Evolutionary conservation across 1,139 yeast species (phyloP), one percentile per base, ranked within the genome.

Genomic region (Suhomyces guaymorum): DNA sequence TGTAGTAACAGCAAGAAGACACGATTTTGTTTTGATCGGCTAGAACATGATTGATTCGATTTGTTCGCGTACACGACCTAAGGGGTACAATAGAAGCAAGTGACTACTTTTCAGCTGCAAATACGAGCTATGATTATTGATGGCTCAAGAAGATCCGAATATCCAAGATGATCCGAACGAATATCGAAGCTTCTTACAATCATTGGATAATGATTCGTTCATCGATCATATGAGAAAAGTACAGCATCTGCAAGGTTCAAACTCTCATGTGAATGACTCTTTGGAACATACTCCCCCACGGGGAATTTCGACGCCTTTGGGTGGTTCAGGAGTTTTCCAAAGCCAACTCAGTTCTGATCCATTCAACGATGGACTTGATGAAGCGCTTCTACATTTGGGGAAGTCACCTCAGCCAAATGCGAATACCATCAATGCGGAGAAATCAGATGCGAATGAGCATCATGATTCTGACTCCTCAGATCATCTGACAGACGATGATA

Each of bases 301-400:
- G 24, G 35, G 38, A 27, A 35, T 30, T 31, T 39, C 38, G 42
- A 46, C 39, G 20, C 42, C 24, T 4, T 12, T 26, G 8, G 5
- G 12, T 10, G 6, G 11, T 11, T 24, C 28, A 5, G 8, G 21
- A 9, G 7, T 12, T 4, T 19, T 26, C 7, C 16, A 16, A 5
- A 13, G 23, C 9, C 40, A 30, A 37, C 16, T 30, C n/a, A 56
- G 57, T 27, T 47, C 63, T 2, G 72, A 66, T 35, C 70, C 72
- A 0, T 66, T 70, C 45, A 63, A 70, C 45, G 75, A 70, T 45
- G 64, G 65, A 2, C 54, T 70, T 28, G 71, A 65, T 49, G 55
- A 48, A 14, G 44, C 45, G 7, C 42, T 56, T 23, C 15, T 43
- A 32, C 32, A 41, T 21, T 26, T 34, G 21, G 35, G 25, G 8